phyloP scores from a whole-genome alignment of 805 yeast species.

The Candida rishiriensis region DNA sequence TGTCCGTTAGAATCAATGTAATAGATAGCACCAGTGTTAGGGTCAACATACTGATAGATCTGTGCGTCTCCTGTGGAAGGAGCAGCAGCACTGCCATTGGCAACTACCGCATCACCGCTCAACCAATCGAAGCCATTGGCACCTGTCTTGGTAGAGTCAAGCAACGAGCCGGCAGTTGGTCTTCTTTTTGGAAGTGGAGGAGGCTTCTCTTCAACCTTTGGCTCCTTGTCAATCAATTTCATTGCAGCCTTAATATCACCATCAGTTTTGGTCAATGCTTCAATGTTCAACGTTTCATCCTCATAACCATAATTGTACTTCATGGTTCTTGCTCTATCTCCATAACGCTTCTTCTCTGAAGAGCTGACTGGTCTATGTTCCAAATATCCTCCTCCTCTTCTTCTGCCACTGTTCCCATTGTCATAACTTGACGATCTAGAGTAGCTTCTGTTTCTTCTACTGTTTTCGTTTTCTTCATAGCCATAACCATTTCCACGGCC shows the following conservation, averaged over 20 bases:
- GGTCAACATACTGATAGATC: slow-evolving; percentile 67
- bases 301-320: slow-evolving; percentile 51
- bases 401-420: slow-evolving; percentile 1
- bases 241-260: slow-evolving; percentile 61
- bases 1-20: slow-evolving; percentile 69
- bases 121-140: slow-evolving; percentile 36
- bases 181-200: slow-evolving; percentile 45
- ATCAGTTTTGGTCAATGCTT: slow-evolving; percentile 53
- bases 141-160: slow-evolving; percentile 30
- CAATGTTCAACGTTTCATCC: slow-evolving; percentile 54
- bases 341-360: slow-evolving; percentile 48
- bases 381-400: slow-evolving; percentile 24
- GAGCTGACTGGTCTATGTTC: slow-evolving; percentile 51
- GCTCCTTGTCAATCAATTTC: slow-evolving; percentile 46
- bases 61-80: slow-evolving; percentile 35
- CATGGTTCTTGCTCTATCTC: slow-evolving; percentile 43
- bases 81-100: slow-evolving; percentile 19
- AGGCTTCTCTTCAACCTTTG: slow-evolving; percentile 36
- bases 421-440: background rate
- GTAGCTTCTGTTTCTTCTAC: slow-evolving; percentile 1
- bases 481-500: slow-evolving; percentile 6
- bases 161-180: slow-evolving; percentile 25
- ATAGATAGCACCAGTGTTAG: slow-evolving; percentile 60
- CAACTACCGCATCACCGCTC: slow-evolving; percentile 17
- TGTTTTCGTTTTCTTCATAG: slow-evolving; percentile 3